Conservation (phyloP, 75 land plant species). For the Picea sitchensis region DNA sequence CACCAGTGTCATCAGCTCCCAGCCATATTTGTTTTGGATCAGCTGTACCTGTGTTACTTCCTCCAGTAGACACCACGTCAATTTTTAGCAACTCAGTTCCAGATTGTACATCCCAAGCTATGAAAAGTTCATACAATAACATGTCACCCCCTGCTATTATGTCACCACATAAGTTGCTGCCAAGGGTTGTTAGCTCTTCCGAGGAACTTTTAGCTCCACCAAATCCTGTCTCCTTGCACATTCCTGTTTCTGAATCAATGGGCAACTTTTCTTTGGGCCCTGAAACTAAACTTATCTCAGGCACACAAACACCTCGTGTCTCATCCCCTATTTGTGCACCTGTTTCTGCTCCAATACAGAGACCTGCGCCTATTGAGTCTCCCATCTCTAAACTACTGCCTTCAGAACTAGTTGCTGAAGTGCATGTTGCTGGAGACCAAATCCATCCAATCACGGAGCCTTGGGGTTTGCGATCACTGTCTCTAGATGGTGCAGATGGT, state of each 20-base stretch:
- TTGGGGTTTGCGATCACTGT: constrained; percentile 13
- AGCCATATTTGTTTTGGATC: constrained; percentile 35
- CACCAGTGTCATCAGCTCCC: constrained; percentile 20
- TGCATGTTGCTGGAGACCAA: constrained; percentile 13
- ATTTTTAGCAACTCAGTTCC: constrained; percentile 15
- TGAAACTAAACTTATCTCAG: constrained; percentile 30
- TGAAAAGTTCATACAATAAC: constrained; percentile 1
- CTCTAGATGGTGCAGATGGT: constrained; percentile 15
- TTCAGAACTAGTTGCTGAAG: constrained; percentile 25
- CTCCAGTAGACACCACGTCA: constrained; percentile 19
- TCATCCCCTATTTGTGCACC: constrained; percentile 26
- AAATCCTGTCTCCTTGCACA: constrained; percentile 47
- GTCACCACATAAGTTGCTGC: constrained; percentile 11
- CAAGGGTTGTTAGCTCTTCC: constrained; percentile 40
- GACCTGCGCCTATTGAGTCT: constrained; percentile 50
- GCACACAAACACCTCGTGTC: constrained; percentile 11
- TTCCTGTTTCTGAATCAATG: constrained; percentile 63
- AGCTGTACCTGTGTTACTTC: constrained; percentile 23
- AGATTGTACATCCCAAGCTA: constrained; percentile 13
- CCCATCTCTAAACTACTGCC: constrained; percentile 33
- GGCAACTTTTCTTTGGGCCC: constrained; percentile 54
- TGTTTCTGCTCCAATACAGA: constrained; percentile 17
- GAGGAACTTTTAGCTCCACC: constrained; percentile 60
- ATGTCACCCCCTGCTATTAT: constrained; percentile 22
- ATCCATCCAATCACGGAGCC: constrained; percentile 24